Percentiles rank a stretch among this genome's conserved stretches.
Conservation (phyloP, 2,329 filamentous ascomycete genomes). For the Neonectria ditissima region DNA sequence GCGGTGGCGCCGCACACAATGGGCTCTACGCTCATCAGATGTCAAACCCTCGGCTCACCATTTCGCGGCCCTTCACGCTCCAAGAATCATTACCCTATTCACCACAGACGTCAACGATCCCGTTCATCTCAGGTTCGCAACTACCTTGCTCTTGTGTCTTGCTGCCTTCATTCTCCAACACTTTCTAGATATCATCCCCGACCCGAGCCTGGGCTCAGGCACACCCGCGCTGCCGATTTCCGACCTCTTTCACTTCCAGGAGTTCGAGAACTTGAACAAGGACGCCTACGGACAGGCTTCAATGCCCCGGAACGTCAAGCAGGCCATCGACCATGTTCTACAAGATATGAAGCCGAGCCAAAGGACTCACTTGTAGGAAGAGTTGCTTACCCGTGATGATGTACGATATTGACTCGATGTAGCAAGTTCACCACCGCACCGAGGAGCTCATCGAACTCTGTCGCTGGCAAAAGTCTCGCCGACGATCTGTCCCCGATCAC, state of each 20-base stretch:
- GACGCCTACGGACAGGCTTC: constrained; percentile 71
- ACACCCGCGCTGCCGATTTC: constrained; percentile 64
- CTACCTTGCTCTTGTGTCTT: background rate
- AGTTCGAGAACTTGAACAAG: constrained; percentile 77
- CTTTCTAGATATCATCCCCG: constrained; percentile 71
- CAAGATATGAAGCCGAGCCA: constrained; percentile 79
- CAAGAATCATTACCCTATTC: constrained; percentile 85
- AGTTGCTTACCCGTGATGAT: background rate
- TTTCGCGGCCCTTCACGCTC: constrained; percentile 68
- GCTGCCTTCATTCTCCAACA: constrained; percentile 31
- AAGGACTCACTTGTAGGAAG: constrained; percentile 73
- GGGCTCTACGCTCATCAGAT: constrained; percentile 46
- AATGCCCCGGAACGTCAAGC: constrained; percentile 74
- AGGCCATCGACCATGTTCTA: constrained; percentile 79
- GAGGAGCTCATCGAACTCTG: constrained; percentile 37
- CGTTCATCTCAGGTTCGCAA: constrained; percentile 77
- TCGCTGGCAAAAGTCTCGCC: constrained; percentile 47
- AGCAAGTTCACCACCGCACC: constrained; percentile 65
- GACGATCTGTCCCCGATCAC: constrained; percentile 63
- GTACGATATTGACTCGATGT: constrained; percentile 43
- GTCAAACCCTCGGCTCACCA: constrained; percentile 40
- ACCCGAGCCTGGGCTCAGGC: constrained; percentile 69
- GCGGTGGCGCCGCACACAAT: constrained; percentile 50
- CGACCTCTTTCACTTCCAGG: constrained; percentile 62
- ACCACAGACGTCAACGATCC: constrained; percentile 82